phyloP scores from a whole-genome alignment of 371 early-diverging fungal genomes.

The Umbelopsis sp. region DNA sequence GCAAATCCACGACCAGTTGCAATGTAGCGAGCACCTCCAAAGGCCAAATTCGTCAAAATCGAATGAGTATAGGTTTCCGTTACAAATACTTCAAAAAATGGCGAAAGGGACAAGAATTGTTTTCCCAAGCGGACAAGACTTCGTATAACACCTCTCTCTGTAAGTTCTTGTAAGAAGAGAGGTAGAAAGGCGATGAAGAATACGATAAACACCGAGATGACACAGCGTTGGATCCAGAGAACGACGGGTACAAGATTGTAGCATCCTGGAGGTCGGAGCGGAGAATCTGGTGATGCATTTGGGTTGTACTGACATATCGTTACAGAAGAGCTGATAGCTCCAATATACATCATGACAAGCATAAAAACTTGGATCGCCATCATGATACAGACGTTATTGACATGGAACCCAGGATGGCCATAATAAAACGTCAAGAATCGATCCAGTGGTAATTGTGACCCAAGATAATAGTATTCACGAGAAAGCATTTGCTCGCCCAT shows the following conservation, averaged over 20 bases:
- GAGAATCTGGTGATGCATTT: constrained; percentile 46
- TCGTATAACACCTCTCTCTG: constrained; percentile 81
- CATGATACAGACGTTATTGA: constrained; percentile 92
- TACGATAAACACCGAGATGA: constrained; percentile 76
- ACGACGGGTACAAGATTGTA: constrained; percentile 70
- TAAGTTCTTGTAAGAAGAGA: constrained; percentile 81
- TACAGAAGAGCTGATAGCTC: constrained; percentile 66
- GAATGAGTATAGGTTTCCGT: constrained; percentile 85
- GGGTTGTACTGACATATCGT: constrained; percentile 46
- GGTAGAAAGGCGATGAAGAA: constrained; percentile 84
- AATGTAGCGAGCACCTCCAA: constrained; percentile 86
- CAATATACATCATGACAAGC: constrained; percentile 76
- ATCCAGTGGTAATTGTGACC: constrained; percentile 82
- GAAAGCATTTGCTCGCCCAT: constrained; percentile 94
- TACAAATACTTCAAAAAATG: constrained; percentile 87
- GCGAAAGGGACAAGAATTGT: constrained; percentile 82
- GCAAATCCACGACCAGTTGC: constrained; percentile 91
- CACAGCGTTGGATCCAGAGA: constrained; percentile 81
- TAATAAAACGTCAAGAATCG: constrained; percentile 88
- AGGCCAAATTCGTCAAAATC: constrained; percentile 77
- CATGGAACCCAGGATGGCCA: constrained; percentile 90
- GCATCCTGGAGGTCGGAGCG: constrained; percentile 60
- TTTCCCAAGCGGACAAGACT: constrained; percentile 76
- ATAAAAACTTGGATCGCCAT: constrained; percentile 85
- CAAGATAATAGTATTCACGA: constrained; percentile 89